Base-by-base conservation (phyloP, 441 rosid genomes). In the Pelargonium fulgidum region DNA sequence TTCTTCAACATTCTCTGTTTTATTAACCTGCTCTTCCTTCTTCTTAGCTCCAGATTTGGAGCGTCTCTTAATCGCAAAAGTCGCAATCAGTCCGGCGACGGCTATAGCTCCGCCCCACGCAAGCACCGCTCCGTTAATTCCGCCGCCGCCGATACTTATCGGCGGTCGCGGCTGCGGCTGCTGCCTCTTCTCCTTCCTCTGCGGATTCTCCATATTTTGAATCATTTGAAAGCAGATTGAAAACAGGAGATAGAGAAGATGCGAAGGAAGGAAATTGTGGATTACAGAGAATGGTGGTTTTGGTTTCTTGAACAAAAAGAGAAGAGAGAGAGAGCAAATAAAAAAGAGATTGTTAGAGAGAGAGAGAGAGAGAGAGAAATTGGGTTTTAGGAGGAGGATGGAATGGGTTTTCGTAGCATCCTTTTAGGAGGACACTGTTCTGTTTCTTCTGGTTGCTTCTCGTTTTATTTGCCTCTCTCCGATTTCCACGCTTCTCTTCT, bases 31-130 rank as follows among this genome's bases (percentile, higher is more conserved):
- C 29, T 20, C 70, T 39, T 52, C 58, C 24, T 48, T 0, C 36
- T 71, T 54, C 59, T 5, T 75, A 29, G 33, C 33, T 2, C 33
- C 33, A 29, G 33, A 29, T 29, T 29, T 20, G 63, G 2, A 3
- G 22, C 19, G 7, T 2, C 10, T 3, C 16, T 68, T 67, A 66
- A 76, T 39, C 1, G 83, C 59, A 72, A 80, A 82, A 20, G 80
- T 77, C 1, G 83, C 85, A 39, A 77, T 50, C 68, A 83, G 69
- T 64, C 83, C 68, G 3, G 81, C 85, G 50, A 78, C 73, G 68
- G 79, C 86, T 73, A 85, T 62, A 0, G 85, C 85, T 17, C 85
- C 86, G 26, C 81, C 86, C 70, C 69, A 74, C 62, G 80, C 58
- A 44, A 78, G 50, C 68, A 77, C 68, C 7, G 76, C 78, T 29